Evolutionary conservation across 192 early-diverging fungal species (phyloP).

Genomic region (Podila epicladia): DNA sequence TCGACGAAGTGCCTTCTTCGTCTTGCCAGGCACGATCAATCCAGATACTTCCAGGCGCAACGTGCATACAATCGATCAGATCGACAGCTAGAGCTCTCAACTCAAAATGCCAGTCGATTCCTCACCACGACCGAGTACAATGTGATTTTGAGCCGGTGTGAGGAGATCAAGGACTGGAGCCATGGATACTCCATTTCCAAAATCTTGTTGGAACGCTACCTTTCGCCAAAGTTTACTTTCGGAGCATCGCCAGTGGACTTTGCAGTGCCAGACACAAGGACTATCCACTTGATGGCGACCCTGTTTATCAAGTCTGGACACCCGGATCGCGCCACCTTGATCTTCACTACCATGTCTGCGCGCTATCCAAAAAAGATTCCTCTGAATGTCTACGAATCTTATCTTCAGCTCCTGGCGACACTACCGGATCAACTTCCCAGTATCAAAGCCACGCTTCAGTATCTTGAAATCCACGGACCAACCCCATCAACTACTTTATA

Average conservation of each 20-base stretch:
- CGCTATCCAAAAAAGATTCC: conserved; percentile 27
- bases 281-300: conserved; percentile 13
- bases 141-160: conserved; percentile 15
- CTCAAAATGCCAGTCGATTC: not conserved
- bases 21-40: not conserved
- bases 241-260: not conserved
- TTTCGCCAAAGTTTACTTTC: conserved; percentile 18
- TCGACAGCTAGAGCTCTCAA: not conserved
- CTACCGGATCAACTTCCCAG: not conserved
- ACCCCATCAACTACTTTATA: conserved; percentile 12
- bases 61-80: not conserved
- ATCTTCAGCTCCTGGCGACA: conserved; percentile 1
- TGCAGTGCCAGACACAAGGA: conserved; percentile 19
- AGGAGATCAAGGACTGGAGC: conserved; percentile 13
- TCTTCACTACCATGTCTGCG: not conserved
- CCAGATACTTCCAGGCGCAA: not conserved
- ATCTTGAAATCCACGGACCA: conserved; percentile 19
- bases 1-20: not conserved
- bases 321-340: not conserved
- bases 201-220: conserved; percentile 16
- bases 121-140: conserved; percentile 28
- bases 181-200: conserved; percentile 13
- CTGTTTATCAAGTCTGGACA: not conserved
- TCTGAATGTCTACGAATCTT: conserved; percentile 10
- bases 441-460: conserved; percentile 8